These are phyloP conservation scores for Chimonanthus salicifolius DNA, from an alignment of 164 flowering plant genomes.

Conservation along the genomic window DNA sequence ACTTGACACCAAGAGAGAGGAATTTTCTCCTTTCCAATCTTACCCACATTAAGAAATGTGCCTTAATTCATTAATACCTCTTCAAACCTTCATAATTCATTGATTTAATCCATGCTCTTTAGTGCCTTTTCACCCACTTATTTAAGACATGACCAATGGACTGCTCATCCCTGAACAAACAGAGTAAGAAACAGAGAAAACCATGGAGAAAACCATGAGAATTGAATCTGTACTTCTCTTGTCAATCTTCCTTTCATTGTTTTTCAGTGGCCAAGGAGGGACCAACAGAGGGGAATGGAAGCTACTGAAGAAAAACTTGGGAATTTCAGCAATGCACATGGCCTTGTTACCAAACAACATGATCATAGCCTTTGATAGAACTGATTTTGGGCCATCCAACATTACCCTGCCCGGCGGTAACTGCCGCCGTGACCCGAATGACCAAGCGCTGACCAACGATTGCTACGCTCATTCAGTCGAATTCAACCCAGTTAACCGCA, in stretches of 20 bases:
- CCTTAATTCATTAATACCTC: too few species aligned
- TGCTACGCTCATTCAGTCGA: constrained; percentile 50
- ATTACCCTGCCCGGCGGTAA: constrained; percentile 22
- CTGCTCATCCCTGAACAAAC: too few species aligned
- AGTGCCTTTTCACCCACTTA: too few species aligned
- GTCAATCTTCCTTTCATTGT: not conserved
- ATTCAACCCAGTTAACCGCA: constrained; percentile 14
- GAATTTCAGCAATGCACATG: constrained; percentile 38
- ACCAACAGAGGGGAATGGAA: constrained; percentile 23
- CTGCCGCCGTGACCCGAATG: constrained; percentile 8
- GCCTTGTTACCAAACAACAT: constrained; percentile 27
- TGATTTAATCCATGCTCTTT: too few species aligned
- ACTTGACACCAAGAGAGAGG: too few species aligned
- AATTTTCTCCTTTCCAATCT: too few species aligned
- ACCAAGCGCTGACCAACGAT: constrained; percentile 11
- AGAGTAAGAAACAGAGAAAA: too few species aligned
- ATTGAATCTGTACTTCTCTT: not conserved
- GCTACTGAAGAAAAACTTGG: constrained; percentile 14
- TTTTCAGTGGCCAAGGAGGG: not conserved
- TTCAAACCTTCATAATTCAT: too few species aligned
- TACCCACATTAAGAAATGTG: too few species aligned
- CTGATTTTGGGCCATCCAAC: constrained; percentile 35
- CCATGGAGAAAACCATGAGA: constrained; percentile 5
- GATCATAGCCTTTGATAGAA: constrained; percentile 33
- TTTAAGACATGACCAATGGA: too few species aligned